Percentiles rank a stretch among this genome's conserved stretches.
Evolutionary conservation across 345 rosid species (phyloP).

Genomic region (Populus nigra): DNA sequence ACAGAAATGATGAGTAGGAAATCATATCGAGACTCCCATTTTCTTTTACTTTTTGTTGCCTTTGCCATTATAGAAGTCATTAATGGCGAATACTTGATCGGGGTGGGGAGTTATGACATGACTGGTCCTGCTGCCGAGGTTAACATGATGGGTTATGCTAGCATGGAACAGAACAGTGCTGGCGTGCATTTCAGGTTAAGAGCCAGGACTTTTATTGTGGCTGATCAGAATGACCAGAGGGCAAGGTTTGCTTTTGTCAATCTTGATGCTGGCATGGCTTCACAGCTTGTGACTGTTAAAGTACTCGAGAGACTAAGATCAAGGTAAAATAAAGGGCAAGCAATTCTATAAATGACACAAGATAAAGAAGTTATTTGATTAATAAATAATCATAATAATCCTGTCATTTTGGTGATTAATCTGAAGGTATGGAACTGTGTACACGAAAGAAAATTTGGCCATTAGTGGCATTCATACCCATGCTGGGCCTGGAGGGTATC

Average conservation of each 20-base stretch:
- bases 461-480: constrained; percentile 63
- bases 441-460: constrained; percentile 51
- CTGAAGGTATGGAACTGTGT: constrained; percentile 49
- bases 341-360: background rate
- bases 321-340: constrained; percentile 22
- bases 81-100: constrained; percentile 43
- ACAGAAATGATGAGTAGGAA: background rate
- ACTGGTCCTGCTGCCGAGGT: constrained; percentile 61
- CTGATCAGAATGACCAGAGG: constrained; percentile 33
- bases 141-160: constrained; percentile 67
- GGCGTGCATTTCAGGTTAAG: constrained; percentile 60
- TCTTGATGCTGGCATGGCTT: constrained; percentile 65
- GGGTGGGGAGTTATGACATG: constrained; percentile 55
- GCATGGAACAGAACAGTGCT: constrained; percentile 43
- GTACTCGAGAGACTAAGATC: constrained; percentile 42
- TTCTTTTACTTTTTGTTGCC: background rate
- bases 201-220: constrained; percentile 51
- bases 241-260: constrained; percentile 59
- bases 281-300: constrained; percentile 50
- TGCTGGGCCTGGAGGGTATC: constrained; percentile 58
- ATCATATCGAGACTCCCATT: background rate
- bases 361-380: background rate
- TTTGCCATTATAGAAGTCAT: background rate
- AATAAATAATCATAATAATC: background rate
- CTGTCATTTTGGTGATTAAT: background rate